Percentiles rank a stretch among this genome's conserved stretches.
Conservation (phyloP, 2,329 filamentous ascomycete species). For the Fusarium paranaense region DNA sequence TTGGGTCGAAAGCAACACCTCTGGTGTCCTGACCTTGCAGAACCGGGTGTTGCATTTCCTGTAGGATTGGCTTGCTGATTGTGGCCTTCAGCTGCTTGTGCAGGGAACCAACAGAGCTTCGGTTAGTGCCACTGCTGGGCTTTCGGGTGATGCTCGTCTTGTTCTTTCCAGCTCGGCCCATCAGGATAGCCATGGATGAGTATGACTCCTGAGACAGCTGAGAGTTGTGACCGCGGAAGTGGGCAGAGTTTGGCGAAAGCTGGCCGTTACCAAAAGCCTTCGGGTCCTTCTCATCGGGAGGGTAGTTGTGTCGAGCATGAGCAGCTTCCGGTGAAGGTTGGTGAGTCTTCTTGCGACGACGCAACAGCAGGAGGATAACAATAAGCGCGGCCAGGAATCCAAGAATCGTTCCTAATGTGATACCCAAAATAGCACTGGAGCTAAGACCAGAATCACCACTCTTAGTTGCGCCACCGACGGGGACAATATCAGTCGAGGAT, state of each 20-base stretch:
- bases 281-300: slow-evolving; percentile 68
- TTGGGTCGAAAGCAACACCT: slow-evolving; percentile 54
- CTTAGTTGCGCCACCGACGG: slow-evolving; percentile 42
- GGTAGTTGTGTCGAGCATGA: slow-evolving; percentile 56
- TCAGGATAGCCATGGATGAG: slow-evolving; percentile 73
- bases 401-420: slow-evolving; percentile 83
- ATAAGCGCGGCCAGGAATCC: slow-evolving; percentile 79
- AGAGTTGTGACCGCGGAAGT: slow-evolving; percentile 64
- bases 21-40: slow-evolving; percentile 55
- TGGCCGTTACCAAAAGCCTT: slow-evolving; percentile 61
- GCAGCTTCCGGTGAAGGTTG: slow-evolving; percentile 54
- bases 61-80: slow-evolving; percentile 71
- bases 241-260: slow-evolving; percentile 47
- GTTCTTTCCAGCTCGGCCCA: slow-evolving; percentile 69
- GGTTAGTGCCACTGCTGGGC: slow-evolving; percentile 65
- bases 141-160: slow-evolving; percentile 61
- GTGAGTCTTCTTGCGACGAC: slow-evolving; percentile 60
- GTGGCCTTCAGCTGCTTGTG: slow-evolving; percentile 72
- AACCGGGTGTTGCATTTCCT: slow-evolving; percentile 50
- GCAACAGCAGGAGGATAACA: slow-evolving; percentile 72
- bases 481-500: slow-evolving; percentile 39
- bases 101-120: slow-evolving; percentile 64
- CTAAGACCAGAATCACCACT: slow-evolving; percentile 49
- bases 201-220: slow-evolving; percentile 68
- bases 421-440: slow-evolving; percentile 76